Evolutionary conservation across 306 rosid species (phyloP).

Genomic region (Astragalus glycyphyllos): DNA sequence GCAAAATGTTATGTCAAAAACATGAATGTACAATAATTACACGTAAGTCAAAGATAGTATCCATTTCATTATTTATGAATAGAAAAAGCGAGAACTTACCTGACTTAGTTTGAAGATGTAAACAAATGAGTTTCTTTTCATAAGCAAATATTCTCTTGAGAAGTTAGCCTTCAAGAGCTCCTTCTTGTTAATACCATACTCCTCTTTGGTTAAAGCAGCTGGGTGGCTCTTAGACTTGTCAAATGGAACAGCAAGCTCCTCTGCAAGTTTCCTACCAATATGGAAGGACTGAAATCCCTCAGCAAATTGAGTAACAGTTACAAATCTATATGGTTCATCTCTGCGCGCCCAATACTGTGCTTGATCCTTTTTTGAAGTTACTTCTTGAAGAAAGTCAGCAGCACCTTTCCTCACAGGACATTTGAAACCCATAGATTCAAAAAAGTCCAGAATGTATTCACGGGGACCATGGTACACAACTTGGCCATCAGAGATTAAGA

Average conservation of each 20-base stretch:
- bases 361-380: conserved; percentile 63
- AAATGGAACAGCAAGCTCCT: conserved; percentile 51
- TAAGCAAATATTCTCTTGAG: conserved; percentile 53
- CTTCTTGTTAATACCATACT: conserved; percentile 47
- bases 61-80: neutral
- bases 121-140: conserved; percentile 56
- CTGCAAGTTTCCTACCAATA: conserved; percentile 40
- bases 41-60: neutral
- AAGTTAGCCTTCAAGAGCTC: conserved; percentile 57
- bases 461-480: conserved; percentile 62
- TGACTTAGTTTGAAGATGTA: conserved; percentile 51
- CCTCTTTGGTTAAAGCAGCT: conserved; percentile 50
- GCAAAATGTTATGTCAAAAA: conserved; percentile 4
- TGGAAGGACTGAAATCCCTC: conserved; percentile 57
- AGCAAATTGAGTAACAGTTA: conserved; percentile 49
- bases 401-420: conserved; percentile 62
- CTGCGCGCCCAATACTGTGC: conserved; percentile 53
- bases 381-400: conserved; percentile 68
- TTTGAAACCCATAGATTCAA: conserved; percentile 55
- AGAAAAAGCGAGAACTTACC: conserved; percentile 34
- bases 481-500: conserved; percentile 56
- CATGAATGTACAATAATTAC: neutral
- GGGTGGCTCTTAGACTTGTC: conserved; percentile 58
- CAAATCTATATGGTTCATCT: conserved; percentile 52
- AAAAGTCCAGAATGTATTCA: conserved; percentile 53